Evolutionary conservation across 1,284 basidiomycete genomes (phyloP).

Genomic region (Golubevia sp.): DNA sequence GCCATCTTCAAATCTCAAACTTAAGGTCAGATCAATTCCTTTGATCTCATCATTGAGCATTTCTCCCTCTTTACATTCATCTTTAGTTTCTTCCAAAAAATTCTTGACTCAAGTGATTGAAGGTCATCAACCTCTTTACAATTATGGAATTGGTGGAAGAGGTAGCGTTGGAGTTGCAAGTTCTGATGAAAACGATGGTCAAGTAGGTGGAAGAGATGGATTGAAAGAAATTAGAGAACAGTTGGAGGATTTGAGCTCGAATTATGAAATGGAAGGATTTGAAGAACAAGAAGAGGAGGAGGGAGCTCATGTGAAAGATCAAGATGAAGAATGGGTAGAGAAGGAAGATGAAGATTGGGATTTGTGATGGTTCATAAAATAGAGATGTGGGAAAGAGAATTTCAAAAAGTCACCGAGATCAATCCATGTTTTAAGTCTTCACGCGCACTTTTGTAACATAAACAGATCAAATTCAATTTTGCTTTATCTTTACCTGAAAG

Average conservation of each 20-base stretch:
- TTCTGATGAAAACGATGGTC: conserved; percentile 17
- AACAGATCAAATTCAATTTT: no score
- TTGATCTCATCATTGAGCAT: conserved; percentile 29
- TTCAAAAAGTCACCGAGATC: no score
- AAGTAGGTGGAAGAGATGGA: conserved; percentile 28
- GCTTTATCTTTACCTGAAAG: no score
- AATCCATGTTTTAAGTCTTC: no score
- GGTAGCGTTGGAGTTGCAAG: conserved; percentile 8
- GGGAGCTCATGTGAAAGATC: conserved; percentile 45
- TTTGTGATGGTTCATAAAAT: conserved; percentile 5
- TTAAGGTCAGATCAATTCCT: conserved; percentile 16
- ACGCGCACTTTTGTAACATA: no score
- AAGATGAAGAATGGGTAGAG: conserved; percentile 19
- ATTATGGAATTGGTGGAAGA: conserved; percentile 32
- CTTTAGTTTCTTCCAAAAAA: conserved; percentile 21
- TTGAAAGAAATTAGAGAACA: conserved; percentile 44
- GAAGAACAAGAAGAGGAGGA: conserved; percentile 28
- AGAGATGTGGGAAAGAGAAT: no score
- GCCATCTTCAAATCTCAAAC: neutral
- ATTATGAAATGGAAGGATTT: conserved; percentile 11
- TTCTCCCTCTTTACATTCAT: conserved; percentile 20
- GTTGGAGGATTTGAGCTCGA: conserved; percentile 26
- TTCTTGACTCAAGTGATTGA: conserved; percentile 26
- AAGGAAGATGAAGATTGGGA: conserved; percentile 28
- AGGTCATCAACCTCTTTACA: conserved; percentile 28